Evolutionary conservation across 345 rosid species (phyloP).

Genomic region (Excoecaria cochinchinensis): DNA sequence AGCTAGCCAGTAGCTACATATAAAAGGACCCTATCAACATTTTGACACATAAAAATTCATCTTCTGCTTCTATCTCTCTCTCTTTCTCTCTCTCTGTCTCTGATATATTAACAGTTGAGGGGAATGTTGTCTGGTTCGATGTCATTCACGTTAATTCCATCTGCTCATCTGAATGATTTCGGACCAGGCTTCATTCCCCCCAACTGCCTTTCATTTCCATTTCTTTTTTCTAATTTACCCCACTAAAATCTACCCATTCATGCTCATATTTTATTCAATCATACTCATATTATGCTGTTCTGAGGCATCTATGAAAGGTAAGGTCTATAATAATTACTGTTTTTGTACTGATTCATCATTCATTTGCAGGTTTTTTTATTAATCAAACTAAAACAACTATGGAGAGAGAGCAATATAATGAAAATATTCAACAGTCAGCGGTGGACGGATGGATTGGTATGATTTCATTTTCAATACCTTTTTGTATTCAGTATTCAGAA

Average conservation of each 20-base stretch:
- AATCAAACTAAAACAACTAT: background rate
- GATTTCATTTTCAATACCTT: conserved; percentile 4
- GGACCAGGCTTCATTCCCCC: conserved; percentile 99
- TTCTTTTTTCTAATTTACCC: too few species aligned
- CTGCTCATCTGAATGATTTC: conserved; percentile 44
- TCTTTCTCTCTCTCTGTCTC: conserved; percentile 11
- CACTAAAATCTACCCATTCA: too few species aligned
- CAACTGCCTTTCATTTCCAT: conserved; percentile 35
- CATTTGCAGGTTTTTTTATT: background rate
- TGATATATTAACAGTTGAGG: conserved; percentile 50
- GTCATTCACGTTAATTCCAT: conserved; percentile 34
- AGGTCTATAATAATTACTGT: too few species aligned
- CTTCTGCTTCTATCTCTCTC: background rate
- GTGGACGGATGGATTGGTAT: background rate
- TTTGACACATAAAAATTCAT: conserved; percentile 21
- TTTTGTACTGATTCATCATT: too few species aligned
- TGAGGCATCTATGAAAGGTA: too few species aligned
- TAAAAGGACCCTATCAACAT: conserved; percentile 29
- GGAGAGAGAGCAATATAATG: background rate
- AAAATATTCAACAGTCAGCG: background rate
- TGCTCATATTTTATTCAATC: too few species aligned
- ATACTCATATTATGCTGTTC: too few species aligned
- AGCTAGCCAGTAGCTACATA: conserved; percentile 8
- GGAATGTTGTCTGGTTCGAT: conserved; percentile 85
- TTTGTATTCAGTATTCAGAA: background rate